Percentiles rank a stretch among this genome's conserved stretches.
Conservation (phyloP, 2,329 filamentous ascomycete genomes). For the Fusarium temperatum region DNA sequence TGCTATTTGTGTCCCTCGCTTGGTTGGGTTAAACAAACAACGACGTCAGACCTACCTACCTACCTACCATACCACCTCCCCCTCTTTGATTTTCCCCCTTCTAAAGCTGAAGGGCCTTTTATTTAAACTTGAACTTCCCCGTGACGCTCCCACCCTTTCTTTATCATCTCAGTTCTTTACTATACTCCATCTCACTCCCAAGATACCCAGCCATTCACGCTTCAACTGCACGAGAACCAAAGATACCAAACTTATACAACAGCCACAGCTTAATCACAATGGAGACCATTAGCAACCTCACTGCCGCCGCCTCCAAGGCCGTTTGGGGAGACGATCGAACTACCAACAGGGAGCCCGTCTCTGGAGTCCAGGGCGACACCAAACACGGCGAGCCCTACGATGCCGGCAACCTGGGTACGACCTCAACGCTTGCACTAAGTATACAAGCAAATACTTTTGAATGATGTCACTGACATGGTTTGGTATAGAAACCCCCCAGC, state of each 20-base stretch:
- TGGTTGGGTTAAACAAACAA: slow-evolving; percentile 8
- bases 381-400: slow-evolving; percentile 78
- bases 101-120: neutral
- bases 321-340: slow-evolving; percentile 55
- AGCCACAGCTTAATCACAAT: slow-evolving; percentile 51
- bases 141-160: neutral
- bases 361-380: slow-evolving; percentile 74
- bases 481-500: slow-evolving; percentile 23
- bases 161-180: neutral
- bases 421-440: neutral
- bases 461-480: neutral
- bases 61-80: neutral
- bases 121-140: slow-evolving; percentile 33
- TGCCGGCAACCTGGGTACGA: slow-evolving; percentile 74
- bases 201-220: slow-evolving; percentile 12
- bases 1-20: slow-evolving; percentile 1
- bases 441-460: neutral
- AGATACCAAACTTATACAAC: neutral
- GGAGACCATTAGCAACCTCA: slow-evolving; percentile 71
- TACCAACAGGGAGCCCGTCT: slow-evolving; percentile 69
- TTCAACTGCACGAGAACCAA: neutral
- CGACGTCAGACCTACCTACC: slow-evolving; percentile 30
- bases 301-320: slow-evolving; percentile 51
- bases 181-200: slow-evolving; percentile 12
- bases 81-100: neutral